Evolutionary conservation across 164 flowering plant species (phyloP), one percentile per base, ranked within the genome.

Genomic region (Liquidambar formosana): DNA sequence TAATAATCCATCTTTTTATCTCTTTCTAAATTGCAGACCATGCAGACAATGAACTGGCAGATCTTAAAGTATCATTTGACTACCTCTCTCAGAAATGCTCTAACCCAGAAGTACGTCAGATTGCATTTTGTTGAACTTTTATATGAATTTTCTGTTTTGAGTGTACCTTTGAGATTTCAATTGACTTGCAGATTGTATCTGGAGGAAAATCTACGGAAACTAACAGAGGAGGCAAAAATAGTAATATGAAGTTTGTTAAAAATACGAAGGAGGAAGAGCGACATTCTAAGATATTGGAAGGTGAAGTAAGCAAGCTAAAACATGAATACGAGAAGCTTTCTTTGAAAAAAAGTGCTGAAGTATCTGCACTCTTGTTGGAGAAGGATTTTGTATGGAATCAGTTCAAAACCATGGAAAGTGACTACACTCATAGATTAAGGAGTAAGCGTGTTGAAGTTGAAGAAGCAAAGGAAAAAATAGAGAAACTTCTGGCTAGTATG

Each of bases 381-480:
- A 86, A 86, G 75, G 71, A 83, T 52, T 92, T 92, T 74, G 84
- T 84, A 6, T 88, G 97, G 96, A 82, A 91, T 59, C 97, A 93
- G 79, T 84, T 73, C 46, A 85, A 84, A 54, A 74, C 67, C 65
- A 67, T 85, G 88, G 97, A 92, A 79, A 73, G 60, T 46, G 73
- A 78, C 19, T 82, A 80, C 45, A 64, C 71, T 28, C 63, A 66
- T 72, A 84, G 83, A 64, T 68, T 86, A 59, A 82, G 69, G 71
- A 60, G 68, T 33, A 84, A 84, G 68, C 45, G 51, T 41, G 66
- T 65, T 33, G 88, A 95, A 73, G 68, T 81, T 61, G 81, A 76
- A 51, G 64, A 68, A 28, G 91, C 94, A 64, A 83, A 85, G 71
- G 81, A 77, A 68, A 89, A 82, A 66, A 77, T 88, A 19, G 63